Evolutionary conservation across 192 early-diverging fungal genomes (phyloP).

Genomic region (Entomortierella lignicola): DNA sequence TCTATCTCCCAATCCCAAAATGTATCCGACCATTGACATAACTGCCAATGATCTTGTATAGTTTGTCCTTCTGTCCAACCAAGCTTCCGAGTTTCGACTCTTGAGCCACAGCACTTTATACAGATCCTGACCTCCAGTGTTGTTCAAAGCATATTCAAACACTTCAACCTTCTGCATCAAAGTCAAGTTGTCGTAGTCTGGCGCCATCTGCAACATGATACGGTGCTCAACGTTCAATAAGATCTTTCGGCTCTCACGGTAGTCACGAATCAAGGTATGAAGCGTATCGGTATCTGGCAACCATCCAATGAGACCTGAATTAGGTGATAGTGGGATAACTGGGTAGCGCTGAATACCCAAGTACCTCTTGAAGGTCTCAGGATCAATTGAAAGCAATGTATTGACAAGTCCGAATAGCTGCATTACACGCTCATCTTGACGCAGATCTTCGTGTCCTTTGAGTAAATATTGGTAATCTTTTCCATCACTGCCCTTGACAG

Average conservation of each 20-base stretch:
- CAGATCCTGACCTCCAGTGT: slow-evolving; percentile 92
- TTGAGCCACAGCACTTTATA: slow-evolving; percentile 95
- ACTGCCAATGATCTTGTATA: slow-evolving; percentile 95
- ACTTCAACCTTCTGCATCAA: slow-evolving; percentile 93
- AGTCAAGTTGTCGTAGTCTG: slow-evolving; percentile 90
- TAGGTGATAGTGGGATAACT: slow-evolving; percentile 93
- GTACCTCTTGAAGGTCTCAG: slow-evolving; percentile 92
- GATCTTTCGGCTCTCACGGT: slow-evolving; percentile 84
- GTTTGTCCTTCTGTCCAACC: slow-evolving; percentile 94
- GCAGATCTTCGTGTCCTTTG: slow-evolving; percentile 98
- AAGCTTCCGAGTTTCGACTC: slow-evolving; percentile 95
- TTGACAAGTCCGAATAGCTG: slow-evolving; percentile 98
- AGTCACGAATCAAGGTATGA: slow-evolving; percentile 86
- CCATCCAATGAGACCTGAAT: slow-evolving; percentile 96
- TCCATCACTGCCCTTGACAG: slow-evolving; percentile 90
- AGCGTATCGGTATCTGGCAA: slow-evolving; percentile 91
- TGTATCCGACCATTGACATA: slow-evolving; percentile 99
- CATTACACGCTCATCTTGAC: slow-evolving; percentile 99
- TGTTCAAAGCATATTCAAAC: slow-evolving; percentile 93
- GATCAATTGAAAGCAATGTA: slow-evolving; percentile 82
- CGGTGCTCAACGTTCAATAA: slow-evolving; percentile 91
- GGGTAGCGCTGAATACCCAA: slow-evolving; percentile 91
- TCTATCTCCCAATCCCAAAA: slow-evolving; percentile 95
- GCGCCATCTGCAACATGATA: slow-evolving; percentile 91
- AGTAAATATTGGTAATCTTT: slow-evolving; percentile 90